Conservation (phyloP, 257 asterid species). For the Penstemon barbatus region DNA sequence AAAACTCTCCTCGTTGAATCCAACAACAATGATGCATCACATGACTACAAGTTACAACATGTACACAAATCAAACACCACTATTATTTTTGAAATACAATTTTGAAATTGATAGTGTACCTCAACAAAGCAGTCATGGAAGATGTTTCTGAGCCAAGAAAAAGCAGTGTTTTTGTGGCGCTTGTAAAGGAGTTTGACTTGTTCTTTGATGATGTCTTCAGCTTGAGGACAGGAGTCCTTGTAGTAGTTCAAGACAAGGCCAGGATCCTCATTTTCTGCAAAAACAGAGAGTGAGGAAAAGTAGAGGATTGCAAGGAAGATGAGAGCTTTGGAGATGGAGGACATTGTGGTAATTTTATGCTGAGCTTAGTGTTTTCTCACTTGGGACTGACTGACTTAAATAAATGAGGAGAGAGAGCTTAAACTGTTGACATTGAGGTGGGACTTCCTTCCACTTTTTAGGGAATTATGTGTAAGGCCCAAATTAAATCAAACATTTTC, state of each 20-base stretch:
- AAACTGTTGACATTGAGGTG: not conserved
- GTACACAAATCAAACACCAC: too few species aligned
- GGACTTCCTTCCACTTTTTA: not conserved
- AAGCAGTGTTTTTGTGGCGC: constrained; percentile 99
- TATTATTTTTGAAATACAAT: too few species aligned
- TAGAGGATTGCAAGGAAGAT: constrained; percentile 43
- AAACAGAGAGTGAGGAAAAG: constrained; percentile 35
- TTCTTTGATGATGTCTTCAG: constrained; percentile 86
- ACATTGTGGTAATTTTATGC: constrained; percentile 31
- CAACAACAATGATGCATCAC: constrained; percentile 94
- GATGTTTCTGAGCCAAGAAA: constrained; percentile 96
- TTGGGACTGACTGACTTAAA: constrained; percentile 18
- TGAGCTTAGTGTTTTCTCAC: not conserved
- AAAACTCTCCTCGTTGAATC: constrained; percentile 84
- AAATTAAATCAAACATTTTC: too few species aligned
- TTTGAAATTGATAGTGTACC: constrained; percentile 34
- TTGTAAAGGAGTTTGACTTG: constrained; percentile 92
- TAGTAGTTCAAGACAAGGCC: constrained; percentile 71
- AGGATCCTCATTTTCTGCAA: constrained; percentile 45
- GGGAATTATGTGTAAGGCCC: not conserved
- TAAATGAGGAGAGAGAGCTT: constrained; percentile 11
- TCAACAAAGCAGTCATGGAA: constrained; percentile 97
- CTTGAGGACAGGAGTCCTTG: constrained; percentile 94
- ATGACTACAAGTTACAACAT: constrained; percentile 47
- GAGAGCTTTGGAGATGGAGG: constrained; percentile 41